Conservation (phyloP, 768 basidiomycete genomes). For the Pilatotrama ljubarskyi region DNA sequence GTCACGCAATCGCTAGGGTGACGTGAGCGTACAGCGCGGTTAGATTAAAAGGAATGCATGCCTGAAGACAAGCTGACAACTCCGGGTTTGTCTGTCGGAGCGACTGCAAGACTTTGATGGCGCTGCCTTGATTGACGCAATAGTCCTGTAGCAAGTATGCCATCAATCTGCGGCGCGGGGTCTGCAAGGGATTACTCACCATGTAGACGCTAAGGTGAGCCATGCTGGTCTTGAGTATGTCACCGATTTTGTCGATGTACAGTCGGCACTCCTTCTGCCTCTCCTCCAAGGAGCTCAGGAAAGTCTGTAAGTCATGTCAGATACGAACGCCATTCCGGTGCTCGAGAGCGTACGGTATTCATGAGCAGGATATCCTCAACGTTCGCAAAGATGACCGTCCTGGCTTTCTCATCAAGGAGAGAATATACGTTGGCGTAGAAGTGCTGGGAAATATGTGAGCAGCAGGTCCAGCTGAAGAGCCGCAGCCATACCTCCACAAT, state of each 20-base stretch:
- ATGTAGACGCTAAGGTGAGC: constrained; percentile 78
- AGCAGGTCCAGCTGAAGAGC: neutral
- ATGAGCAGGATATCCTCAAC: constrained; percentile 89
- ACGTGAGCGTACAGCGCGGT: neutral
- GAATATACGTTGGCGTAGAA: constrained; percentile 83
- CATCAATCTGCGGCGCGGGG: too few species aligned
- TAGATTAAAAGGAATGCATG: constrained; percentile 30
- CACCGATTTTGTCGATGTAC: constrained; percentile 87
- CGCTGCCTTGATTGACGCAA: constrained; percentile 84
- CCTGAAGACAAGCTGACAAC: constrained; percentile 67
- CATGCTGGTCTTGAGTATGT: constrained; percentile 76
- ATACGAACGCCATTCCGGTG: neutral
- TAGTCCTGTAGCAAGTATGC: constrained; percentile 61
- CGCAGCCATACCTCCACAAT: constrained; percentile 72
- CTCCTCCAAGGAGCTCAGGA: constrained; percentile 87
- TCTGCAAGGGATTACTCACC: constrained; percentile 39
- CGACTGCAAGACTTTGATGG: constrained; percentile 74
- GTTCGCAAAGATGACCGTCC: constrained; percentile 86
- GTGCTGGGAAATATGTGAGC: constrained; percentile 46
- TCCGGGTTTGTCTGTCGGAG: constrained; percentile 67
- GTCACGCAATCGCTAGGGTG: constrained; percentile 65
- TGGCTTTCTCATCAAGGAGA: constrained; percentile 72
- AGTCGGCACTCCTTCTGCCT: constrained; percentile 90
- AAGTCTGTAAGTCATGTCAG: constrained; percentile 47
- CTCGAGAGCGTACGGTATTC: constrained; percentile 65